These are phyloP conservation scores for Biscutella laevigata DNA, from an alignment of 441 rosid species.

Conservation along the genomic window DNA sequence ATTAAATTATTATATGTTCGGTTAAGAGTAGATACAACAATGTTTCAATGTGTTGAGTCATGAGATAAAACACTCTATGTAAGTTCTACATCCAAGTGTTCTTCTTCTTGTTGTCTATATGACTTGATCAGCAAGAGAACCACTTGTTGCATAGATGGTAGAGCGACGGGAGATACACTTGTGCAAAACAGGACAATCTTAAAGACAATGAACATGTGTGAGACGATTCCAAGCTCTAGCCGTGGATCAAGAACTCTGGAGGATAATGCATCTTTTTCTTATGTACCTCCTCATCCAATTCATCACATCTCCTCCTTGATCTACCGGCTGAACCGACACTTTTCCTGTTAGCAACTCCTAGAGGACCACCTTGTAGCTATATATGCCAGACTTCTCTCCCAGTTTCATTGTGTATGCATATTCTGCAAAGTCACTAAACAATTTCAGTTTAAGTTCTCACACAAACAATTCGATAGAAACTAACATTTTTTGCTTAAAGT, in stretches of 20 bases:
- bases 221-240: constrained; percentile 30
- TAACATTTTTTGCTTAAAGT: neutral
- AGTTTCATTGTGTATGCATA: constrained; percentile 95
- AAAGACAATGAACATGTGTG: constrained; percentile 64
- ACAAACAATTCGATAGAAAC: too few relatives aligned
- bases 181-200: constrained; percentile 81
- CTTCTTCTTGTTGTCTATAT: constrained; percentile 28
- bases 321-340: constrained; percentile 78
- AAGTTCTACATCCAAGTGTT: constrained; percentile 30
- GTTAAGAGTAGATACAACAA: constrained; percentile 12
- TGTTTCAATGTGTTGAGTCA: constrained; percentile 6
- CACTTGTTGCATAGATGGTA: constrained; percentile 87
- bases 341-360: constrained; percentile 64
- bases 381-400: constrained; percentile 67
- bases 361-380: constrained; percentile 74
- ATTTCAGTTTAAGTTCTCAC: neutral
- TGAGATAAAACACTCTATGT: neutral
- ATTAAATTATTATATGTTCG: too few relatives aligned
- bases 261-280: constrained; percentile 38
- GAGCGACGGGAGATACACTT: constrained; percentile 48
- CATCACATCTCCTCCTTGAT: constrained; percentile 84
- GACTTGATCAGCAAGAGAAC: constrained; percentile 70
- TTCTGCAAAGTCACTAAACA: constrained; percentile 37
- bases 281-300: constrained; percentile 67
- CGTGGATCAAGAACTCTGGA: constrained; percentile 56